Evolutionary conservation across 2,329 filamentous ascomycete species (phyloP).

Genomic region (Verticillium nubilum): DNA sequence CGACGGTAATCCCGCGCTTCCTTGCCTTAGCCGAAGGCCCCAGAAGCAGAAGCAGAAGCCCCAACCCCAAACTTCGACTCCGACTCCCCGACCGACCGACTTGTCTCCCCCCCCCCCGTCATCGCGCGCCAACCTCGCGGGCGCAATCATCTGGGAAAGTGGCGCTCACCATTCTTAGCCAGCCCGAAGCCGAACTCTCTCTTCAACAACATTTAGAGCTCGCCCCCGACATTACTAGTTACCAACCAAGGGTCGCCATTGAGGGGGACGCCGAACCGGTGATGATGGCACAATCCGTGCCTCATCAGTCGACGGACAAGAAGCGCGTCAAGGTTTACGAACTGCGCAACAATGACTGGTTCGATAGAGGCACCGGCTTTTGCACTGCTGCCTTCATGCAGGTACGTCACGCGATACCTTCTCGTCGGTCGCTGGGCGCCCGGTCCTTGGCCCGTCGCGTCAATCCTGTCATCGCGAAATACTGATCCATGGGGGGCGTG

Average conservation of each 20-base stretch:
- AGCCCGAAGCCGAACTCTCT: constrained; percentile 50
- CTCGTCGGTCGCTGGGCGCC: constrained; percentile 5
- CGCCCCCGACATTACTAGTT: constrained; percentile 44
- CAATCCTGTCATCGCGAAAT: constrained; percentile 2
- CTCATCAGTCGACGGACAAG: constrained; percentile 61
- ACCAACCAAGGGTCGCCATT: constrained; percentile 32
- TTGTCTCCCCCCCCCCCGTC: neutral
- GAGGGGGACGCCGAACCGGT: constrained; percentile 54
- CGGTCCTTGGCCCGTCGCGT: neutral
- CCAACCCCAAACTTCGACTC: neutral
- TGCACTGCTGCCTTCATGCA: constrained; percentile 73
- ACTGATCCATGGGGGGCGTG: neutral
- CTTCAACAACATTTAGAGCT: constrained; percentile 56
- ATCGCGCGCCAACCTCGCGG: neutral
- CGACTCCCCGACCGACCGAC: neutral
- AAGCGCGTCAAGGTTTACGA: constrained; percentile 98
- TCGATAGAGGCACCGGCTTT: constrained; percentile 93
- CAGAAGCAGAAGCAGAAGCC: neutral
- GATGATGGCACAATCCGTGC: constrained; percentile 69
- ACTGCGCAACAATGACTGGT: constrained; percentile 98
- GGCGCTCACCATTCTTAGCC: constrained; percentile 52
- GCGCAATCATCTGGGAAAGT: constrained; percentile 28
- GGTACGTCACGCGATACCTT: constrained; percentile 44
- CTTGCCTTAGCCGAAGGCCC: neutral
- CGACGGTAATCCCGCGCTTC: neutral